Evolutionary conservation across 2,329 filamentous ascomycete genomes (phyloP).

Genomic region (Emericellopsis cladophorae): DNA sequence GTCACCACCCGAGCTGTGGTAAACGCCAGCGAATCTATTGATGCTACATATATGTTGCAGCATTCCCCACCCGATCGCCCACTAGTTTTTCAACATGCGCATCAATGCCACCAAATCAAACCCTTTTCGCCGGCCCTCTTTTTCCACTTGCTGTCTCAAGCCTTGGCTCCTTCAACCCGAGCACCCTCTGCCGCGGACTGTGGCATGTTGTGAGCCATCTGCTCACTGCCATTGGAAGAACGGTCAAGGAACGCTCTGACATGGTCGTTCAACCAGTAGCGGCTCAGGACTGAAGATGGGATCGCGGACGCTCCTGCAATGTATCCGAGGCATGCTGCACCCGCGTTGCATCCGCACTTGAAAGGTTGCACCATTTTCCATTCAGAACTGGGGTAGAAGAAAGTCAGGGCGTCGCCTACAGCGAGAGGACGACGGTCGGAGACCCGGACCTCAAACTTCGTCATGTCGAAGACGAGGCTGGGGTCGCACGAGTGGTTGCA

Average conservation of each 20-base stretch:
- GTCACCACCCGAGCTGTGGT: too few species aligned
- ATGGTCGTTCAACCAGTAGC: conserved; percentile 50
- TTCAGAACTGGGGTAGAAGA: conserved; percentile 67
- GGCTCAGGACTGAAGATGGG: conserved; percentile 35
- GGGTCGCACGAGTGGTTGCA: conserved; percentile 59
- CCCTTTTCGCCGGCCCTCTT: too few species aligned
- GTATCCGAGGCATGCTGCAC: conserved; percentile 40
- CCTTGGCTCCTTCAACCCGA: too few species aligned
- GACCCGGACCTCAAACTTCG: conserved; percentile 42
- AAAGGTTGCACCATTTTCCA: conserved; percentile 66
- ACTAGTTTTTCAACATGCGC: too few species aligned
- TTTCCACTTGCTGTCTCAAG: too few species aligned
- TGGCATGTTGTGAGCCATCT: too few species aligned
- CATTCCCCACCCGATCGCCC: too few species aligned
- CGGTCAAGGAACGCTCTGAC: conserved; percentile 43
- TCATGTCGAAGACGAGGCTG: conserved; percentile 50
- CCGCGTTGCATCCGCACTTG: conserved; percentile 46
- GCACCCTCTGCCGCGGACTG: too few species aligned
- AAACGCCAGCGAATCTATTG: too few species aligned
- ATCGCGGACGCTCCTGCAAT: conserved; percentile 54
- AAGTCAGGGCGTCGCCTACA: conserved; percentile 47
- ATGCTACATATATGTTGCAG: too few species aligned
- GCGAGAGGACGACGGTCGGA: conserved; percentile 38
- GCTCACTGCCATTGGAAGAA: conserved; percentile 2
- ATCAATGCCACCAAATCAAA: too few species aligned